Evolutionary conservation across 345 rosid genomes (phyloP), one percentile per base, ranked within the genome.

Genomic region (Gossypium sturtianum): DNA sequence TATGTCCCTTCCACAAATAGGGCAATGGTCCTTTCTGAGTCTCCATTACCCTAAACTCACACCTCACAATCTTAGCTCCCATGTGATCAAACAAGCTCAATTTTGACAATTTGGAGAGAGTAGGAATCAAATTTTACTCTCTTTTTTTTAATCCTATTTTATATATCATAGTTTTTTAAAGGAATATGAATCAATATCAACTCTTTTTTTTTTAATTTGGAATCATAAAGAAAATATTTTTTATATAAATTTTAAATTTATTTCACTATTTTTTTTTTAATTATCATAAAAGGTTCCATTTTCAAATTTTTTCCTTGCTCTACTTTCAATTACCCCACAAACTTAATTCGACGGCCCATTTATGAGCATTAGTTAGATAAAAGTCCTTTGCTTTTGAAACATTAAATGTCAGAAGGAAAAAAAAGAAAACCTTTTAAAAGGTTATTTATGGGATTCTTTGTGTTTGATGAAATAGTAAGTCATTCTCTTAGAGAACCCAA

Each of bases 1-100:
- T 73, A 48, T 77, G 73, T 76, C 73, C 71, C 81, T 61, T 61
- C 52, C 38, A 27, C 62, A 64, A 38, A 38, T 38, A 64, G 49
- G 48, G 3, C 51, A 17, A 41, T 38, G 22, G n/a, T 16, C 51
- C 49, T 38, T 64, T 38, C 22, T 1, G 8, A 38, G 2, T 17
- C 10, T 9, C 68, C 68, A 64, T 8, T 47, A 10, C 2, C 23
- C 49, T n/a, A 3, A 69, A 54, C 45, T 19, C 58, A 27, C 9
- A 62, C n/a, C 70, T 22, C 0, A 20, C 19, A 13, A 34, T 6
- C 9, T 7, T 41, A 27, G 19, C 43, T 27, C 71, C 71, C 71
- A 44, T 67, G 56, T 64, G 69, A 60, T 60, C 11, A 60, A 9
- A 41, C 49, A n/a, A 64, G 49, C 68, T 41, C 7, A 41, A 64